Evolutionary conservation across 75 land plant species (phyloP).

Genomic region (Isoetes taiwanensis): DNA sequence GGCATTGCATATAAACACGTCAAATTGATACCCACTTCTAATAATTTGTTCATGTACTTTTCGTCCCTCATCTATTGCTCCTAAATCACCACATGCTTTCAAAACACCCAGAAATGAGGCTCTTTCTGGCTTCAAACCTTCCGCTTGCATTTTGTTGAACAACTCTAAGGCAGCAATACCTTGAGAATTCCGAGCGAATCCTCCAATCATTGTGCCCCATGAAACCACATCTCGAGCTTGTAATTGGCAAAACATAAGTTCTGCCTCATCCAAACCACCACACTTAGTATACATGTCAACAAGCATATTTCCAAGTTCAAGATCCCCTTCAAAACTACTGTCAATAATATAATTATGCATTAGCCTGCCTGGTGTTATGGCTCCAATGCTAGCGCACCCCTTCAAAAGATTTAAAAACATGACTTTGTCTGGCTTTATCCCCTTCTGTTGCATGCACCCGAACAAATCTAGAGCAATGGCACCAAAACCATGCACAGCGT

Average conservation of each 20-base stretch:
- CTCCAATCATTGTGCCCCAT: conserved; percentile 17
- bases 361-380: background rate
- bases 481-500: too few relatives aligned
- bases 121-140: too few relatives aligned
- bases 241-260: conserved; percentile 2
- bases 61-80: too few relatives aligned
- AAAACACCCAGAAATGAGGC: too few relatives aligned
- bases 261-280: conserved; percentile 12
- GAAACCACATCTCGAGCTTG: conserved; percentile 4
- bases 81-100: too few relatives aligned
- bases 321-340: background rate
- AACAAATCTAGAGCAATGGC: too few relatives aligned
- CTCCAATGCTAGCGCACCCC: background rate
- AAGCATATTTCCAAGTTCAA: background rate
- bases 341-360: background rate
- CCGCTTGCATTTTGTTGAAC: too few relatives aligned
- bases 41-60: too few relatives aligned
- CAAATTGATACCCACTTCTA: too few relatives aligned
- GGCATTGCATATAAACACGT: too few relatives aligned
- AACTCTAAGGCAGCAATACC: too few relatives aligned
- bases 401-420: too few relatives aligned
- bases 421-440: conserved; percentile 22
- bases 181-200: conserved; percentile 6
- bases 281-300: conserved; percentile 20
- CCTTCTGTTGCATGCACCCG: conserved; percentile 16